Conservation (phyloP, 371 early-diverging fungal genomes). For the Mortierella sp. region DNA sequence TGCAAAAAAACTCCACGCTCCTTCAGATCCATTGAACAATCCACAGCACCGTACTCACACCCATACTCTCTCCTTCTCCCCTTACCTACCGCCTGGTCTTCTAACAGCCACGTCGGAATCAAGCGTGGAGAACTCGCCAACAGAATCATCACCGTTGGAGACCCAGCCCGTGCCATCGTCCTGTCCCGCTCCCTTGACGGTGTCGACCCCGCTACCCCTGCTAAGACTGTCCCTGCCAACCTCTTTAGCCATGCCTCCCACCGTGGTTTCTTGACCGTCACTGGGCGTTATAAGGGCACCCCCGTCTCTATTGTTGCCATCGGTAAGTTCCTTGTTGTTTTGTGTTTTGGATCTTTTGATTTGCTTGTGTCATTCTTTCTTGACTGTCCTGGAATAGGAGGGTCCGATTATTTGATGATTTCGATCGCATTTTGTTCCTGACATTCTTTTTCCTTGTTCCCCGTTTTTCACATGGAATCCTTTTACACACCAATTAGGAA, state of each 20-base stretch:
- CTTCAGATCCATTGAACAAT: neutral
- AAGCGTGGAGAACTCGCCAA: constrained; percentile 90
- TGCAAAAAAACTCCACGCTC: neutral
- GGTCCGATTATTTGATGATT: neutral
- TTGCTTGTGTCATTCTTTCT: neutral
- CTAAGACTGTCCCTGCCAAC: constrained; percentile 68
- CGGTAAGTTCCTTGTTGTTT: constrained; percentile 64
- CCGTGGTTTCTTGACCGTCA: constrained; percentile 93
- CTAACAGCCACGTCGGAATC: constrained; percentile 79
- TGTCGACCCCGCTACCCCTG: constrained; percentile 63
- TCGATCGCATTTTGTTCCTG: neutral
- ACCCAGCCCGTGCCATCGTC: constrained; percentile 82
- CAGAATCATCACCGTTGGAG: constrained; percentile 95
- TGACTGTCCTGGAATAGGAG: neutral
- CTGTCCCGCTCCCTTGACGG: constrained; percentile 77
- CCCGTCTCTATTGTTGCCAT: constrained; percentile 93
- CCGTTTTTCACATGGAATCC: neutral
- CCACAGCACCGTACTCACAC: neutral
- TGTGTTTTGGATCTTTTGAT: neutral
- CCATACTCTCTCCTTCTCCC: neutral
- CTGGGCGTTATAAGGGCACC: constrained; percentile 86
- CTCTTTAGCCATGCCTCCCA: constrained; percentile 68
- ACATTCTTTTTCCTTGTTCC: neutral
- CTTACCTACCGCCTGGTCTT: neutral
- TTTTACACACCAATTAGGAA: constrained; percentile 37